phyloP scores from a whole-genome alignment of 2,329 filamentous ascomycete genomes.

The Calcarisporium arbuscula region DNA sequence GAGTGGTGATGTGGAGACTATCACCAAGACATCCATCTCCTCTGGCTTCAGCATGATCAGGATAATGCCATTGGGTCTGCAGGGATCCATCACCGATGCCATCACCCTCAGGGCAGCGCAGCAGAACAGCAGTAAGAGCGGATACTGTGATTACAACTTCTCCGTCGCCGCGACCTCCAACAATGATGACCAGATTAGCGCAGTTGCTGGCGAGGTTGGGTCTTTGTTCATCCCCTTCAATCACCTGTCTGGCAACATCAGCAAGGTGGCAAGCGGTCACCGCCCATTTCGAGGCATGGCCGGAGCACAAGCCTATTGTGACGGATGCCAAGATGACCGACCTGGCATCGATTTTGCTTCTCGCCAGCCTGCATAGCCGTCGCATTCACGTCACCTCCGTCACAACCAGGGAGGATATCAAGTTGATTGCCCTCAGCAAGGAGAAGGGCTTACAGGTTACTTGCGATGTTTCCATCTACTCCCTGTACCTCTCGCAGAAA shows the following conservation, averaged over 20 bases:
- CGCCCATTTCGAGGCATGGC: constrained; percentile 73
- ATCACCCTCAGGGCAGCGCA: constrained; percentile 66
- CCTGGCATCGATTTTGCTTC: constrained; percentile 70
- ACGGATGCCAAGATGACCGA: constrained; percentile 78
- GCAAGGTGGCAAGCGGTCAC: constrained; percentile 75
- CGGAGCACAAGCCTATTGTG: constrained; percentile 69
- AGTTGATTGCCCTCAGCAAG: constrained; percentile 70
- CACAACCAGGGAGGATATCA: constrained; percentile 72
- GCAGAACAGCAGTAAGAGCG: constrained; percentile 59
- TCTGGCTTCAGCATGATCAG: constrained; percentile 76
- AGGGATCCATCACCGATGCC: constrained; percentile 67
- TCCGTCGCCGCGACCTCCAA: constrained; percentile 14
- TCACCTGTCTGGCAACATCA: constrained; percentile 74
- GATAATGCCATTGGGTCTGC: constrained; percentile 68
- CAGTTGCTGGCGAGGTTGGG: constrained; percentile 66
- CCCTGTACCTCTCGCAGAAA: constrained; percentile 65
- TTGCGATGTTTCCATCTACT: constrained; percentile 76
- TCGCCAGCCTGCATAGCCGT: constrained; percentile 71
- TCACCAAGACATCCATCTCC: constrained; percentile 68
- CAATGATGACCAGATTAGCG: constrained; percentile 60
- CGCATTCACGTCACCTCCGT: constrained; percentile 77
- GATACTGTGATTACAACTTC: constrained; percentile 67
- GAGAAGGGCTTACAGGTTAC: constrained; percentile 76
- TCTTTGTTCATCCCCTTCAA: constrained; percentile 82
- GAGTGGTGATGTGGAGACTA: constrained; percentile 60